Conservation (phyloP, 139 green algal genomes). For the Ulvella scutata region DNA sequence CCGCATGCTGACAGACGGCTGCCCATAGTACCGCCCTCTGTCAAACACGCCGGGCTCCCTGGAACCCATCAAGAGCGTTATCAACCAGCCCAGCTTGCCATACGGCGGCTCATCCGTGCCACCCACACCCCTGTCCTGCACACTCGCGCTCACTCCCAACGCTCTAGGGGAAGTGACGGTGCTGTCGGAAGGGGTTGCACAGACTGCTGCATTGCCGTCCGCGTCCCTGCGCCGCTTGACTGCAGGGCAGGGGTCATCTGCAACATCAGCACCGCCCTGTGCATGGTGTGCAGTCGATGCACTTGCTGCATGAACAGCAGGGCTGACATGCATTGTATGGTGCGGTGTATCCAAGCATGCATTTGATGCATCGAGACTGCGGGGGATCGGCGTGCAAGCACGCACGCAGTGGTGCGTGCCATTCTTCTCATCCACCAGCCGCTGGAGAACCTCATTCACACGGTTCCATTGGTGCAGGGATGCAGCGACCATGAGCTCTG, state of each 20-base stretch:
- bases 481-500: neutral
- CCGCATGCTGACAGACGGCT: neutral
- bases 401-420: neutral
- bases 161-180: too few relatives aligned
- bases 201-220: too few relatives aligned
- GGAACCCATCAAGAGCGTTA: neutral
- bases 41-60: neutral
- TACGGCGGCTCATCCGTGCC: too few relatives aligned
- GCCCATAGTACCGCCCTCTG: neutral
- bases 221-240: too few relatives aligned
- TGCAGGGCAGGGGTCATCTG: neutral
- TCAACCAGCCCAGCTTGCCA: too few relatives aligned
- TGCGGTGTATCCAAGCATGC: neutral
- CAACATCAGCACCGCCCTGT: neutral
- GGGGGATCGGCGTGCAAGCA: neutral
- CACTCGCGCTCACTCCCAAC: too few relatives aligned
- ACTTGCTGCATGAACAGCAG: neutral
- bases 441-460: neutral
- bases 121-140: too few relatives aligned
- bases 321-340: neutral
- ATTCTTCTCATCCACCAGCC: neutral
- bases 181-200: too few relatives aligned
- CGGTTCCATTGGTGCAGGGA: neutral
- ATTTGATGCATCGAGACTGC: neutral
- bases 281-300: neutral